Percentiles rank a stretch among this genome's conserved stretches.
These are phyloP conservation scores for Ophiocordyceps sinensis DNA, from an alignment of 2,329 filamentous ascomycete species.

Conservation along the genomic window DNA sequence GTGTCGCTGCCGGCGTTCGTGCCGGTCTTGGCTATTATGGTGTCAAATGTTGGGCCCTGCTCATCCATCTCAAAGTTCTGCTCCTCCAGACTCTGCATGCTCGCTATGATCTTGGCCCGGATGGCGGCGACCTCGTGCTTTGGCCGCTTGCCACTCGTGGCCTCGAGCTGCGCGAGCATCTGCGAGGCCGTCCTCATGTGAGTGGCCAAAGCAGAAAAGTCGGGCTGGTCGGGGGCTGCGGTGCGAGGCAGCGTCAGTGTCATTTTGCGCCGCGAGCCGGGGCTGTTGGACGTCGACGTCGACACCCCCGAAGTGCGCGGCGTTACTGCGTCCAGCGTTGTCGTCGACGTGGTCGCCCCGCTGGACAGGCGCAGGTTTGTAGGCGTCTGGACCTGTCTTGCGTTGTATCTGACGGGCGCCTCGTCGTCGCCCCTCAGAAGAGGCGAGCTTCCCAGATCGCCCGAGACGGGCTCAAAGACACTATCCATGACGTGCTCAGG, in stretches of 20 bases:
- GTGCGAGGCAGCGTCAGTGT: constrained; percentile 41
- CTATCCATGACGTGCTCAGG: constrained; percentile 45
- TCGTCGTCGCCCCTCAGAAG: constrained; percentile 47
- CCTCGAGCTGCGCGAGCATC: constrained; percentile 73
- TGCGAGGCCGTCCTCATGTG: constrained; percentile 81
- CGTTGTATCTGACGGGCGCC: constrained; percentile 12
- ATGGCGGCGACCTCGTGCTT: constrained; percentile 72
- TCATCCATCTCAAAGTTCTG: constrained; percentile 70
- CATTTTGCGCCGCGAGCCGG: constrained; percentile 44
- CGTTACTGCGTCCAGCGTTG: constrained; percentile 45
- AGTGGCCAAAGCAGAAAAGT: constrained; percentile 69
- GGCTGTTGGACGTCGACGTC: constrained; percentile 54
- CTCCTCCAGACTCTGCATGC: constrained; percentile 78
- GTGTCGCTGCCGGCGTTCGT: constrained; percentile 30
- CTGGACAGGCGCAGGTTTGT: constrained; percentile 43
- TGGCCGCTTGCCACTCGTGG: constrained; percentile 66
- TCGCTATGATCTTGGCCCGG: constrained; percentile 74
- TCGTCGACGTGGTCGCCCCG: constrained; percentile 44
- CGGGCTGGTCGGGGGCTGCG: constrained; percentile 51
- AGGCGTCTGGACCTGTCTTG: constrained; percentile 15
- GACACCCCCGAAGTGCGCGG: constrained; percentile 57
- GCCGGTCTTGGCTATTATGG: constrained; percentile 62
- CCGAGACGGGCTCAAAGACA: constrained; percentile 69
- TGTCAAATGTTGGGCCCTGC: constrained; percentile 62
- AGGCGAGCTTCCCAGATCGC: constrained; percentile 62